Percentiles rank a stretch among this genome's conserved stretches.
These are phyloP conservation scores for Quercus berberidifolia DNA, from an alignment of 306 rosid species.

Conservation along the genomic window DNA sequence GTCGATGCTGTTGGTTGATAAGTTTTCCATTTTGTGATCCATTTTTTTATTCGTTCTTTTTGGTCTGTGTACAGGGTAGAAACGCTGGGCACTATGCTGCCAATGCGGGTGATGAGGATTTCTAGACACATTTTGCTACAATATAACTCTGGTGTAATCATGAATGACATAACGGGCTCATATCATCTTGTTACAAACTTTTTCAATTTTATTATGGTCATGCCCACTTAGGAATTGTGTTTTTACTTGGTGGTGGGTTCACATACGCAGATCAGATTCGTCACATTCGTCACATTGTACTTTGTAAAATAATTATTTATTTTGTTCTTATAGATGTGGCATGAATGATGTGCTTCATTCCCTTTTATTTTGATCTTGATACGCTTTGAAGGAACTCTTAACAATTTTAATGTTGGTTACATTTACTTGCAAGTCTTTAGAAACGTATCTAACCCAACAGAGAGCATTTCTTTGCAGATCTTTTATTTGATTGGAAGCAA, in stretches of 20 bases:
- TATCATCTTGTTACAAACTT: not conserved
- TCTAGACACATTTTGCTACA: not conserved
- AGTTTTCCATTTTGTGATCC: not conserved
- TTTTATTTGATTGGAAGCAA: too few species aligned
- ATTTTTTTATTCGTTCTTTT: not conserved
- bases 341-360: not conserved
- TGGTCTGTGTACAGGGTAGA: slow-evolving; percentile 54
- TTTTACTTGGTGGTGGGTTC: not conserved
- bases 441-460: too few species aligned
- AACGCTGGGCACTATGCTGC: slow-evolving; percentile 73
- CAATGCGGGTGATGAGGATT: slow-evolving; percentile 47
- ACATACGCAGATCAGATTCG: not conserved
- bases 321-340: not conserved
- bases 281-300: not conserved
- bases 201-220: not conserved
- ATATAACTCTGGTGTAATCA: not conserved
- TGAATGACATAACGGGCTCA: not conserved
- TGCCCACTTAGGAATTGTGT: not conserved
- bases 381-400: too few species aligned
- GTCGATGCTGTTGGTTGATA: not conserved
- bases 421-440: too few species aligned
- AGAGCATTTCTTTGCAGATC: too few species aligned
- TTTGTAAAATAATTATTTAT: not conserved
- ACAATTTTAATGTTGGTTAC: too few species aligned
- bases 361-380: too few species aligned